Conservation (phyloP, 176 grass and related monocot genomes). For the Musa beccarii region DNA sequence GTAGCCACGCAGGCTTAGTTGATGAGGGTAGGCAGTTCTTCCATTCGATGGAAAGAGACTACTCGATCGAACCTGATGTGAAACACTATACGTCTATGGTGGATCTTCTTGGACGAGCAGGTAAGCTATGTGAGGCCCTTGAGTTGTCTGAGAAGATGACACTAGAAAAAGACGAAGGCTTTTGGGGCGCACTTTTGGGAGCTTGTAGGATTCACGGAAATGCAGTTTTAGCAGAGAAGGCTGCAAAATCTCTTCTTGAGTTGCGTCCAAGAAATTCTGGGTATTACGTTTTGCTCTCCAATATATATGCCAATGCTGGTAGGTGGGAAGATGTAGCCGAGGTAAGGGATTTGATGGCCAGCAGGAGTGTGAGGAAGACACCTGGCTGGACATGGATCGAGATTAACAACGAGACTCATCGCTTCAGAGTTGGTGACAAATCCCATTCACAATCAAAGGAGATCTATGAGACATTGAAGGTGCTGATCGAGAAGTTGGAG, state of each 20-base stretch:
- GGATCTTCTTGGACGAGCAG: conserved; percentile 18
- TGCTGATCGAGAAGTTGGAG: conserved; percentile 11
- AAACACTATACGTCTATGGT: conserved; percentile 15
- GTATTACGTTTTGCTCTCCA: conserved; percentile 14
- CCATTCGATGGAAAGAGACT: conserved; percentile 5
- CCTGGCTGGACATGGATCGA: conserved; percentile 16
- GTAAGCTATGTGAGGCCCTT: conserved; percentile 2
- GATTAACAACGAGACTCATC: background rate
- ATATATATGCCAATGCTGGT: conserved; percentile 11
- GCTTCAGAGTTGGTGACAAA: conserved; percentile 8
- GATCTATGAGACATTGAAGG: conserved; percentile 7
- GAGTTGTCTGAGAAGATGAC: conserved; percentile 12
- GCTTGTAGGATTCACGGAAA: conserved; percentile 13
- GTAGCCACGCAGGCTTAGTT: conserved; percentile 12
- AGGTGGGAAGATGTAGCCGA: conserved; percentile 12
- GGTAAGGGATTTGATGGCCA: conserved; percentile 6
- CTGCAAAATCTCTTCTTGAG: conserved; percentile 9
- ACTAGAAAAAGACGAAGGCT: conserved; percentile 8
- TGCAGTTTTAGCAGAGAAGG: conserved; percentile 5
- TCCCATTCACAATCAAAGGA: conserved; percentile 3
- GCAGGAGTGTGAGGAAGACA: conserved; percentile 6
- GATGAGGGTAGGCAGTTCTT: conserved; percentile 1
- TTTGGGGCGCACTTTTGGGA: conserved; percentile 14
- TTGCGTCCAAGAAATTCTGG: conserved; percentile 1
- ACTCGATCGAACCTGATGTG: conserved; percentile 11